Conservation (phyloP, 306 rosid species). For the Rosa chinensis region DNA sequence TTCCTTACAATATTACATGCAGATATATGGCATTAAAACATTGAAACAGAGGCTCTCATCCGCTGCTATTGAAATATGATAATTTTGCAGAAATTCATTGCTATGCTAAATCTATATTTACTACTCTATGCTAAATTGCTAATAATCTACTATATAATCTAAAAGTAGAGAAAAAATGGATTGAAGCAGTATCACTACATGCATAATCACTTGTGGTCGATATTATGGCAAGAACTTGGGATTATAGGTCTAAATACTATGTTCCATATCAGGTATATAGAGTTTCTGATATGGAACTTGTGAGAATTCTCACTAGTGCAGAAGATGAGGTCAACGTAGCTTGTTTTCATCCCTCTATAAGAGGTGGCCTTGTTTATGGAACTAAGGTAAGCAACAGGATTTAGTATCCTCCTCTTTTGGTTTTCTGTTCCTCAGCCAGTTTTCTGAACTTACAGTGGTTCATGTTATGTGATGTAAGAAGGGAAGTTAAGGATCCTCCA, state of each 20-base stretch:
- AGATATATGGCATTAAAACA: neutral
- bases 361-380: constrained; percentile 99
- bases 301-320: constrained; percentile 93
- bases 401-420: neutral
- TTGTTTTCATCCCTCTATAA: constrained; percentile 93
- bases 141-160: no score
- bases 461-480: constrained; percentile 60
- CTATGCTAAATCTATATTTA: no score
- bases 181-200: no score
- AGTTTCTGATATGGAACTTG: constrained; percentile 98
- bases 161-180: no score
- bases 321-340: constrained; percentile 99
- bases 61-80: no score
- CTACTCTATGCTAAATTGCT: no score
- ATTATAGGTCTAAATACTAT: neutral
- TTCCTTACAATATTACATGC: neutral
- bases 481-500: constrained; percentile 97
- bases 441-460: constrained; percentile 8
- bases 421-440: constrained; percentile 14
- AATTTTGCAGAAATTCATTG: no score
- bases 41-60: neutral
- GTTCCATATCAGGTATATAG: constrained; percentile 63
- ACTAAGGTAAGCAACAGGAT: constrained; percentile 64
- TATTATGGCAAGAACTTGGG: neutral
- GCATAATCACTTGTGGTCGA: no score